Conservation (phyloP, 352 stramenopile species). For the Elongisporangium undulatum region DNA sequence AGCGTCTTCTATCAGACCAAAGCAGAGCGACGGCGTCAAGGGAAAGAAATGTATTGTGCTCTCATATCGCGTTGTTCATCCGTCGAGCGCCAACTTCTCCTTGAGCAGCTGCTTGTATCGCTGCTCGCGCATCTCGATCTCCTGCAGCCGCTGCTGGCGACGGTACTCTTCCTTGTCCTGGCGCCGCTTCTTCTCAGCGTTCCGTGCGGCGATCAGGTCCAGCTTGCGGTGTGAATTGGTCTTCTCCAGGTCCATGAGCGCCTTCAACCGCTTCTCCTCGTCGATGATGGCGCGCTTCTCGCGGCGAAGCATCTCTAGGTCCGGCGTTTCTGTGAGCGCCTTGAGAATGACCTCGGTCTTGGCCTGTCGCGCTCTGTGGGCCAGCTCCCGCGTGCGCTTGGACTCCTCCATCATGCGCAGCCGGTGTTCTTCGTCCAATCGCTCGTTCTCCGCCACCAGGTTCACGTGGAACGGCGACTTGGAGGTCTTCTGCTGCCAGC, state of each 20-base stretch:
- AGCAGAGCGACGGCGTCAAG: conserved; percentile 3
- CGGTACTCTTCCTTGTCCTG: conserved; percentile 88
- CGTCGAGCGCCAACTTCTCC: conserved; percentile 75
- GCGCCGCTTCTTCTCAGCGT: conserved; percentile 89
- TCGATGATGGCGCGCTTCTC: conserved; percentile 95
- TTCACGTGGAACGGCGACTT: conserved; percentile 92
- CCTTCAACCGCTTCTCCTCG: conserved; percentile 92
- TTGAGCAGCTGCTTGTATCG: conserved; percentile 72
- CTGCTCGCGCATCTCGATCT: conserved; percentile 58
- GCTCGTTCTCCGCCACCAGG: conserved; percentile 92
- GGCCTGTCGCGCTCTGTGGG: conserved; percentile 74
- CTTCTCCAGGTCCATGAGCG: conserved; percentile 92
- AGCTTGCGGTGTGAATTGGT: conserved; percentile 90
- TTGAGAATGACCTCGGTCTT: conserved; percentile 94
- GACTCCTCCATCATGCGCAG: conserved; percentile 77
- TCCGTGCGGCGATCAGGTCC: conserved; percentile 86
- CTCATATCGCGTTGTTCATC: not conserved
- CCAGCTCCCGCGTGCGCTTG: conserved; percentile 51
- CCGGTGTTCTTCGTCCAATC: conserved; percentile 88
- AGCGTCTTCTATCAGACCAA: not conserved
- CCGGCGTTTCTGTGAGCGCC: conserved; percentile 83
- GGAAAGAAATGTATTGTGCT: conserved; percentile 21
- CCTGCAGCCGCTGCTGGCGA: conserved; percentile 52
- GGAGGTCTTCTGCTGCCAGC: conserved; percentile 89
- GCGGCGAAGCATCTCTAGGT: conserved; percentile 88